Evolutionary conservation across 768 basidiomycete genomes (phyloP), one percentile per base, ranked within the genome.

Genomic region (Lentinula boryana): DNA sequence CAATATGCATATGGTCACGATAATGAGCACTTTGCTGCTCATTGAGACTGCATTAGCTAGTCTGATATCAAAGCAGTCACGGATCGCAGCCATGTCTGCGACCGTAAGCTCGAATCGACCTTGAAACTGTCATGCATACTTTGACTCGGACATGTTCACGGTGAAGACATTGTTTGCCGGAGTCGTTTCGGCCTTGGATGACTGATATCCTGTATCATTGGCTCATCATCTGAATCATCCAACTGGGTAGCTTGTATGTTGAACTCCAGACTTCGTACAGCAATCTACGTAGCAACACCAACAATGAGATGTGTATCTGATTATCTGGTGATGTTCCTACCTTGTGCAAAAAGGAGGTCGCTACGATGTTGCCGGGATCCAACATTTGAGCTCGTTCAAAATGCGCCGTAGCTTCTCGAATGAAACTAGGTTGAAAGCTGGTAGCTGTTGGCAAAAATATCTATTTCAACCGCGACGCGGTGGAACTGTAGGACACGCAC

Each of bases 351-450:
- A 89, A 86, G 0, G 74, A 73, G 50, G 74, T 72, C 7, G 83
- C 80, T 1, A 89, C 75, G 12, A 68, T 65, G 57, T 86, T 87
- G 21, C 79, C 75, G 7, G 83, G 79, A 65, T 91, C 88, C 40
- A 91, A 69, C 3, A 70, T 66, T 64, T 76, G 79, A 43, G 87
- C 85, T 49, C 84, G 85, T 65, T 87, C 83, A 27, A 93, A 76
- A 69, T 88, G 86, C 13, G 80, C 74, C 67, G 82, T 84, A 43
- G 90, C 84, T 61, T 85, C 76, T 62, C 83, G 76, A 1, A 85
- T 60, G 52, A 79, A 66, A 54, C 63, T 65, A 5, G 66, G 62
- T 64, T 81, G 74, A 60, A 72, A 73, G 12, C 59, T 57, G 41
- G 23, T 50, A 50, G 57, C 55, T 46, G 33, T 53, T 62, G 49